A percentile compares a stretch with the other conserved stretches of the same genome.
These are phyloP conservation scores for Coemansia sp. DNA, from an alignment of 192 early-diverging fungal species.

Conservation along the genomic window DNA sequence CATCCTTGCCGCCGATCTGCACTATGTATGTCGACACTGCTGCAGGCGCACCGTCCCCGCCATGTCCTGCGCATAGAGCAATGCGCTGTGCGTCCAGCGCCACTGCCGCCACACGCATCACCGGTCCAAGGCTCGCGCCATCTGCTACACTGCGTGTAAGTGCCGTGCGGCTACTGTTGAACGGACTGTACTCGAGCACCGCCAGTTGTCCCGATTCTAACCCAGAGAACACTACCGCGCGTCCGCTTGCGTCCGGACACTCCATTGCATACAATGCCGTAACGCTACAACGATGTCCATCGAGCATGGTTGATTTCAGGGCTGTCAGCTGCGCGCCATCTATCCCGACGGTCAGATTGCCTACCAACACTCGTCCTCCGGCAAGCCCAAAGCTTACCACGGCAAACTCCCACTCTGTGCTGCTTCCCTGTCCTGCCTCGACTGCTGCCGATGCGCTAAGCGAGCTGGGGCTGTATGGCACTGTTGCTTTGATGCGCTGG, in stretches of 20 bases:
- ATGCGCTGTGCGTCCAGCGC: slow-evolving; percentile 5
- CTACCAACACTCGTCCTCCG: slow-evolving; percentile 23
- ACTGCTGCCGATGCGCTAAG: slow-evolving; percentile 33
- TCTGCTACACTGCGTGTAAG: slow-evolving; percentile 8
- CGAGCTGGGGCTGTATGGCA: slow-evolving; percentile 26
- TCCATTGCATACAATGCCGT: slow-evolving; percentile 3
- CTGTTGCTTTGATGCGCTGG: slow-evolving; percentile 10
- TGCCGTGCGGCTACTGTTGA: slow-evolving; percentile 11
- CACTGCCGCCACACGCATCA: slow-evolving; percentile 11
- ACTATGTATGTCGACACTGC: slow-evolving; percentile 16
- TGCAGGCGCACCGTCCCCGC: not conserved
- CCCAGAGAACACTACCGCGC: slow-evolving; percentile 24
- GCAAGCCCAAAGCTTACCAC: slow-evolving; percentile 34
- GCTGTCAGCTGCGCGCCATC: slow-evolving; percentile 34
- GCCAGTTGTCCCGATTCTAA: slow-evolving; percentile 23
- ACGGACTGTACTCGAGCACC: slow-evolving; percentile 37
- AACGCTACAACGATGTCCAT: slow-evolving; percentile 19
- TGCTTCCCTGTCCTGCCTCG: slow-evolving; percentile 30
- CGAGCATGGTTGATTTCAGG: slow-evolving; percentile 8
- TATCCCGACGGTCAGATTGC: slow-evolving; percentile 22
- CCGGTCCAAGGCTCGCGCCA: slow-evolving; percentile 14
- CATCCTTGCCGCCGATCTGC: not conserved
- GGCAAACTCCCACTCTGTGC: slow-evolving; percentile 44
- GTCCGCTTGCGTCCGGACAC: slow-evolving; percentile 16
- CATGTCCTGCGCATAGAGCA: slow-evolving; percentile 28